These are phyloP conservation scores for Allantophomopsis cytisporea DNA, from an alignment of 2,329 filamentous ascomycete genomes.

Conservation along the genomic window DNA sequence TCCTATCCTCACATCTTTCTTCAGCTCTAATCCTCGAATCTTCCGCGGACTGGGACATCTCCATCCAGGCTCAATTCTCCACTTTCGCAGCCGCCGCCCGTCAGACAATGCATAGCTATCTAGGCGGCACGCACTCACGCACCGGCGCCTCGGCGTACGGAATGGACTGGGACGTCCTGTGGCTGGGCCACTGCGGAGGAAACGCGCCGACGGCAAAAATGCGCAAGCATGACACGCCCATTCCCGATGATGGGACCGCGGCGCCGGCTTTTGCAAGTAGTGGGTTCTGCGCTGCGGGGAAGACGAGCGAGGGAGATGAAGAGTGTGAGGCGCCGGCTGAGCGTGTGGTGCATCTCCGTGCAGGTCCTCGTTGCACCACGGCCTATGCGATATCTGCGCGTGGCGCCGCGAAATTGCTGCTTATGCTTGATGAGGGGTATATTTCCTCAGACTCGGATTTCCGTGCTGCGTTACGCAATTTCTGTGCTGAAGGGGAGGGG, in stretches of 20 bases:
- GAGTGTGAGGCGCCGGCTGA: not conserved
- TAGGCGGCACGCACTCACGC: not conserved
- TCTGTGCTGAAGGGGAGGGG: not conserved
- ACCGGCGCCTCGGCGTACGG: conserved; percentile 27
- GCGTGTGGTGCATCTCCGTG: not conserved
- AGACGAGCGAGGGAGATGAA: not conserved
- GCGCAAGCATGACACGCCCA: not conserved
- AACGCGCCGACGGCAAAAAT: not conserved
- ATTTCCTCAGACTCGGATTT: not conserved
- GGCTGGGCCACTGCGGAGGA: conserved; percentile 32
- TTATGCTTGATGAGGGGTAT: not conserved
- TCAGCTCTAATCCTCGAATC: not conserved
- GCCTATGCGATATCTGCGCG: not conserved
- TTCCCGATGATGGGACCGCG: not conserved
- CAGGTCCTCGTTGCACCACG: not conserved
- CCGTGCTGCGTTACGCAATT: not conserved
- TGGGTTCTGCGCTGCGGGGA: not conserved
- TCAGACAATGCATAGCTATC: not conserved
- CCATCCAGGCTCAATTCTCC: not conserved
- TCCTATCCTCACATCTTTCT: no score
- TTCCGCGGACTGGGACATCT: not conserved
- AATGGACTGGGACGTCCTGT: conserved; percentile 36
- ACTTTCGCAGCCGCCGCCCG: not conserved
- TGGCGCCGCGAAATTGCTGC: not conserved
- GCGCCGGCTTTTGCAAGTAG: not conserved